Evolutionary conservation across 169 alveolate species (phyloP).

Genomic region (Fabrea salina): DNA sequence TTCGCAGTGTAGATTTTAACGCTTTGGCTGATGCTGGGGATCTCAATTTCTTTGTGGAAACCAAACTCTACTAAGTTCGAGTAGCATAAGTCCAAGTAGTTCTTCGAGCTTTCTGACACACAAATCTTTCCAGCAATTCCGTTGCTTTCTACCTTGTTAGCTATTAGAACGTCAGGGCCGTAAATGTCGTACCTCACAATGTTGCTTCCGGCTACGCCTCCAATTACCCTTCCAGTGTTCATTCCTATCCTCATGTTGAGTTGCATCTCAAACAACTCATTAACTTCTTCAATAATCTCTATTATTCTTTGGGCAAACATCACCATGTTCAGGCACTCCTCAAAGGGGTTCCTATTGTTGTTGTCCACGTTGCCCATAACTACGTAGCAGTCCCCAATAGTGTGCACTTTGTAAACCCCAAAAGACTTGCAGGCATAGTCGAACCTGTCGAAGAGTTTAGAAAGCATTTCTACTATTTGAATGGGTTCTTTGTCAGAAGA

Average conservation of each 20-base stretch:
- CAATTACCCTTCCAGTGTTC: slow-evolving; percentile 94
- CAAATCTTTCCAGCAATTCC: slow-evolving; percentile 91
- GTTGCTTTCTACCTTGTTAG: slow-evolving; percentile 90
- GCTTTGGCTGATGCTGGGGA: no score
- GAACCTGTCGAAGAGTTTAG: slow-evolving; percentile 90
- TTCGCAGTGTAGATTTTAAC: no score
- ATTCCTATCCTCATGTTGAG: slow-evolving; percentile 94
- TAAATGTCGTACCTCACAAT: slow-evolving; percentile 89
- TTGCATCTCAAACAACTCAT: slow-evolving; percentile 83
- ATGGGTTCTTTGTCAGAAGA: slow-evolving; percentile 76
- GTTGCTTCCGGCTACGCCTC: slow-evolving; percentile 94
- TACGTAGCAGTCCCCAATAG: slow-evolving; percentile 99
- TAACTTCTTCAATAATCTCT: slow-evolving; percentile 86
- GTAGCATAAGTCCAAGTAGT: not conserved
- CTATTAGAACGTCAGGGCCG: slow-evolving; percentile 93
- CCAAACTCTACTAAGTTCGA: not conserved
- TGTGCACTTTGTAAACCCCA: slow-evolving; percentile 93
- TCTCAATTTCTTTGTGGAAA: not conserved
- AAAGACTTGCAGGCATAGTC: slow-evolving; percentile 91
- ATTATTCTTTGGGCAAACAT: slow-evolving; percentile 90
- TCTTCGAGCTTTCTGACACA: slow-evolving; percentile 69
- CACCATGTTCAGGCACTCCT: slow-evolving; percentile 38
- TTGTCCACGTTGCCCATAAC: slow-evolving; percentile 95
- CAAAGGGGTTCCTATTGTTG: not conserved
- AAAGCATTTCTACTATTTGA: slow-evolving; percentile 88